Base-by-base conservation (phyloP, 495 filamentous ascomycete genomes). In the Xylaria curta region DNA sequence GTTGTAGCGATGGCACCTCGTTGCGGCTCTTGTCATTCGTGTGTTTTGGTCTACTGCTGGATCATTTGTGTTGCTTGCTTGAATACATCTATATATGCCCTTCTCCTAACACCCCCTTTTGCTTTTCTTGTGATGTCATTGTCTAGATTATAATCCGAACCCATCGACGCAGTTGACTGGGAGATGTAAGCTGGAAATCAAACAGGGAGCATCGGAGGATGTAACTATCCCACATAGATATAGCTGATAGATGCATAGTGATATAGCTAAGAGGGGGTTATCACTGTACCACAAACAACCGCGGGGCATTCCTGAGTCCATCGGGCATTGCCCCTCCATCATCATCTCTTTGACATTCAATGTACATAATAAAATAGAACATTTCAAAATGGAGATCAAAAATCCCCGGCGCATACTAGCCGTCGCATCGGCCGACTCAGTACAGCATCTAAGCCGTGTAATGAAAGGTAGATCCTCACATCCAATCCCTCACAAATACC, bases 381-480 rank as follows among this genome's bases (percentile, higher is more conserved):
- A 24, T 6, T 0, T 8, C 24, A 58, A 69, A 49, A 86, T 84
- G 81, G 84, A 87, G 36, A 79, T 86, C 10, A 63, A 76, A 38
- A 85, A 86, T 71, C 84, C 85, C 4, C 78, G 82, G 33, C 76
- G 85, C 0, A 85, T 86, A 60, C 74, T 86, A 47, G 84, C 84
- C 46, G 83, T 86, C 0, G 83, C 82, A 3, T 77, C 83, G 31
- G 70, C 73, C 12, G 81, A 81, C 38, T 83, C 83, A 19, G 78
- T 74, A 1, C 76, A 81, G 9, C 81, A 82, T 31, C 74, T 86
- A 2, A 76, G 77, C 63, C 71, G 75, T 21, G 80, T 85, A 13
- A 81, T 86, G 65, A 83, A 81, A 77, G 85, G 85, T 83, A 71
- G 36, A 15, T 13, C 44, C 36, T 40, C 67, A 64, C n/a, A 0